phyloP scores from a whole-genome alignment of 202 grass and related monocot species.

The Miscanthus sacchariflorus region DNA sequence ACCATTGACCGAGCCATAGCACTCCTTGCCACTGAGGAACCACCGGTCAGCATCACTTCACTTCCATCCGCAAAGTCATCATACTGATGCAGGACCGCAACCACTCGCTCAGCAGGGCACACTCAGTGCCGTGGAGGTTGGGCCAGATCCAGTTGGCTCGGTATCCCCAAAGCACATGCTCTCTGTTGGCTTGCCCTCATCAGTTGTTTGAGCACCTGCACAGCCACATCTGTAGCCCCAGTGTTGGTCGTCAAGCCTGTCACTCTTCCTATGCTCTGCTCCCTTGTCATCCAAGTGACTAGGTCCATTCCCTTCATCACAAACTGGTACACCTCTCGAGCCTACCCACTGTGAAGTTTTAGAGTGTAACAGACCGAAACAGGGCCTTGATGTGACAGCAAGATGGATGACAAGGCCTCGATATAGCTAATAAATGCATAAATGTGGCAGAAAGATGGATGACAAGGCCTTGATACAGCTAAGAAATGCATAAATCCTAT shows the following conservation, averaged over 20 bases:
- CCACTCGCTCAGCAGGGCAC: not conserved
- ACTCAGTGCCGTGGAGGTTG: not conserved
- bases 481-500: not conserved
- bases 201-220: not conserved
- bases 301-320: not conserved
- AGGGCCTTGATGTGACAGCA: not conserved
- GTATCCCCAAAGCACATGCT: not conserved
- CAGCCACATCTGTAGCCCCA: not conserved
- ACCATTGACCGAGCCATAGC: no score
- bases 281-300: not conserved
- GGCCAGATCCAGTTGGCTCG: not conserved
- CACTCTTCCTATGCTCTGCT: not conserved
- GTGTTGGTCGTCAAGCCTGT: not conserved
- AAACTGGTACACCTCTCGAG: not conserved
- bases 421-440: not conserved
- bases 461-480: not conserved
- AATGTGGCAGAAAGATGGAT: slow-evolving; percentile 13
- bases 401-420: slow-evolving; percentile 1
- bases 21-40: not conserved
- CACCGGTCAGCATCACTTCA: not conserved
- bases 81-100: not conserved
- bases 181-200: not conserved
- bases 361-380: not conserved
- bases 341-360: not conserved
- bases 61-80: not conserved